Evolutionary conservation across 345 rosid genomes (phyloP), one percentile per base, ranked within the genome.

Genomic region (Boechera stricta): DNA sequence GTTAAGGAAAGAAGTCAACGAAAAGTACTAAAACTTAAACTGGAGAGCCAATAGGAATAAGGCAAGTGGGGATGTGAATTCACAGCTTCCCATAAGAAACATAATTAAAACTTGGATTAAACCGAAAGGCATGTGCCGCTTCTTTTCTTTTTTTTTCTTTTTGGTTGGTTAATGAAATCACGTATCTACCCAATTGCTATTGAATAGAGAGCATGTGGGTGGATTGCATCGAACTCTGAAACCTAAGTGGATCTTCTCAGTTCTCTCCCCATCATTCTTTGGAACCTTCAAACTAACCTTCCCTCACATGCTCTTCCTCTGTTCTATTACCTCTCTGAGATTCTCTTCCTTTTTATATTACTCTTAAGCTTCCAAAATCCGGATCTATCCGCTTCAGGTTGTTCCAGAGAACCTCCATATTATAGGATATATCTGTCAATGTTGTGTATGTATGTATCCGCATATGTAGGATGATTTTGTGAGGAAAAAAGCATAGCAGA

Each of bases 381-480:
- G 64, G 79, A 76, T 77, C 72, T 48, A 71, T 5, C 59, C 26
- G 48, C 10, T 61, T 61, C 75, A 61, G 70, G 80, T 76, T 67
- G 60, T 58, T 38, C 32, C 41, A 39, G 9, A 39, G 9, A 41
- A 13, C 53, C 44, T 64, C 10, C 42, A 52, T 52, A 5, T 31
- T 39, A 32, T 64, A 53, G 42, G 39, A 8, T 66, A 53, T 73
- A 32, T 52, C 5, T 71, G 8, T 31, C 26, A 31, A 7, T 53
- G 54, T 32, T 52, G 47, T 16, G 54, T 54, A 64, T 62, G 52
- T 62, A 38, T 63, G 42, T 18, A 32, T 57, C 44, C 73, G 39
- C 6, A 69, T 57, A 33, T 59, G 72, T 80, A 81, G 86, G 83
- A 82, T 82, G 83, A 58, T 83, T 69, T 70, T 58, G 54, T 77